Conservation (phyloP, 345 rosid species). For the Salix exigua region DNA sequence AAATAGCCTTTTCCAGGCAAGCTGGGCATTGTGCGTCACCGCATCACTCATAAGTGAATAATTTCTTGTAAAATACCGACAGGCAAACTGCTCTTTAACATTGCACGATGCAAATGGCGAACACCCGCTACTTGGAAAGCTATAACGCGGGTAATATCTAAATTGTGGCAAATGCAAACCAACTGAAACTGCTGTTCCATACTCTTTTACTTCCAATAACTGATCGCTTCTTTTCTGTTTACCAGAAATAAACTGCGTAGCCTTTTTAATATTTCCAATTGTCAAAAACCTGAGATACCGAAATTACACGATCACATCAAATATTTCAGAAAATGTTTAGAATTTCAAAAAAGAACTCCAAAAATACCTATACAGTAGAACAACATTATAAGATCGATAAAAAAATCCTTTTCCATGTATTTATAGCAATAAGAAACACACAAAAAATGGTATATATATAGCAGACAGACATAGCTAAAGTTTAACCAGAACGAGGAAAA, state of each 20-base stretch:
- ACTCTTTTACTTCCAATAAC: constrained; percentile 27
- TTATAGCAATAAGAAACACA: background rate
- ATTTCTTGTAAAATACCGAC: constrained; percentile 30
- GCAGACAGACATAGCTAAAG: background rate
- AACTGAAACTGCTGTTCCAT: constrained; percentile 36
- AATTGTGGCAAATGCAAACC: constrained; percentile 39
- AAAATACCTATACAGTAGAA: background rate
- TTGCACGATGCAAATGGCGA: constrained; percentile 20
- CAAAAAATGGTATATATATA: background rate
- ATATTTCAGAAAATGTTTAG: background rate
- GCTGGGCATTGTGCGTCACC: constrained; percentile 45
- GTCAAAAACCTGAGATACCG: constrained; percentile 56
- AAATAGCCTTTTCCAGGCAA: constrained; percentile 59
- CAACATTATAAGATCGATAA: background rate
- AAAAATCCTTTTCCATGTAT: background rate
- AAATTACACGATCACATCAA: background rate
- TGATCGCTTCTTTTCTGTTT: constrained; percentile 17
- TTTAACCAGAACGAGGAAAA: too few relatives aligned
- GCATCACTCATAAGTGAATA: constrained; percentile 40
- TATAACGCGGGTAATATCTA: constrained; percentile 31
- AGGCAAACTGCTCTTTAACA: constrained; percentile 28
- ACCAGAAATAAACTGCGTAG: constrained; percentile 24
- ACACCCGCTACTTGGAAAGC: constrained; percentile 28
- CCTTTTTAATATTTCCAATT: constrained; percentile 38
- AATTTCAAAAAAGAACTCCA: background rate